These are phyloP conservation scores for Penicillium steckii DNA, from an alignment of 495 filamentous ascomycete species.

Conservation along the genomic window DNA sequence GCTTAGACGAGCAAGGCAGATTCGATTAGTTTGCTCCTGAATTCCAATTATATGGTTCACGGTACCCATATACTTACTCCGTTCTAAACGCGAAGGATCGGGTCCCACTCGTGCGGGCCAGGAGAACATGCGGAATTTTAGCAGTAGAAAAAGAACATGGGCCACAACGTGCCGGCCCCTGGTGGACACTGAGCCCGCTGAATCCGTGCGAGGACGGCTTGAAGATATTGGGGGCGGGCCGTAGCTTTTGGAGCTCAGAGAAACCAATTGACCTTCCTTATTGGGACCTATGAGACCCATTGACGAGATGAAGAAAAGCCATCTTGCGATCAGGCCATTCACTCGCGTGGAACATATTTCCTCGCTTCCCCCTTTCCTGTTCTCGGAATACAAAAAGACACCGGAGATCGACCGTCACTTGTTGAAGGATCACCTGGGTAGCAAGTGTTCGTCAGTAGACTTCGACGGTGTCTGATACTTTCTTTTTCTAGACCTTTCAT, in stretches of 20 bases:
- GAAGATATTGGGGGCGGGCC: background rate
- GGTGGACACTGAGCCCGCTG: background rate
- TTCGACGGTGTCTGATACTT: background rate
- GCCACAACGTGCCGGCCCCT: background rate
- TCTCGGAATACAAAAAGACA: background rate
- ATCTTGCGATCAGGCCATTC: background rate
- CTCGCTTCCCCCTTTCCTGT: background rate
- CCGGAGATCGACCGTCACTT: background rate
- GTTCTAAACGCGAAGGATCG: background rate
- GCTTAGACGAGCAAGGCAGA: no score
- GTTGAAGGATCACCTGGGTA: background rate
- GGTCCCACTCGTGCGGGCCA: background rate
- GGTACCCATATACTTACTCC: background rate
- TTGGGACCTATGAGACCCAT: background rate
- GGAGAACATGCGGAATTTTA: background rate
- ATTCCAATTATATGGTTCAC: background rate
- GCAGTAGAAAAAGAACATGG: background rate
- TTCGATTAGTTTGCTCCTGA: background rate
- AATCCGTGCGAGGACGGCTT: background rate
- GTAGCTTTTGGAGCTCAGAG: background rate
- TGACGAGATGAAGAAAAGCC: background rate
- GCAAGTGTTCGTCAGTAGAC: conserved; percentile 1
- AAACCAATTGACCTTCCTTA: background rate
- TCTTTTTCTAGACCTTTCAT: conserved; percentile 11
- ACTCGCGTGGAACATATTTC: background rate